Evolutionary conservation across 306 rosid species (phyloP), one percentile per base, ranked within the genome.

Genomic region (Dryas octopetala): DNA sequence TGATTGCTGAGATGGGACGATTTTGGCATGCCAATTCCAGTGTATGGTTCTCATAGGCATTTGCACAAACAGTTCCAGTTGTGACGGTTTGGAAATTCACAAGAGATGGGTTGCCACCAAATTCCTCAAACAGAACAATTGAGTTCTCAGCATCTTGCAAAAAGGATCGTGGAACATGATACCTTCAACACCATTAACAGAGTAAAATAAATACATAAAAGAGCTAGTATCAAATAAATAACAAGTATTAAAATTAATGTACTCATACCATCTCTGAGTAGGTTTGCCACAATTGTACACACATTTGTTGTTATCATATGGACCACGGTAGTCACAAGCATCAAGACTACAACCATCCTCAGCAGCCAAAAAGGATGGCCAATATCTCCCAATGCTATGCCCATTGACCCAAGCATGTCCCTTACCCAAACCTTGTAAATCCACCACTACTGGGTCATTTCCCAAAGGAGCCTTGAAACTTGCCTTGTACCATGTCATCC

Each of bases 401-500:
- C 91, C 93, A 65, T 85, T 89, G 10, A 87, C 84, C 93, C 91
- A 87, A 41, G 89, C 91, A 19, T 68, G 17, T 0, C 91, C 89
- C 66, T 81, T 83, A 0, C 88, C 89, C 46, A 88, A 44, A 0
- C 90, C 89, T 76, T 76, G 83, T 5, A 86, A 49, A 28, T 89
- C 87, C 14, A 85, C 76, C 2, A 58, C 78, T 10, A 89, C 78
- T 9, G 86, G 82, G 16, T 86, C 89, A 3, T 16, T 58, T 3
- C 91, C 87, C 9, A 83, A 32, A 16, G 94, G 94, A 62, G 91
- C 83, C 70, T 87, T 80, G 80, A 89, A 89, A 13, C 7, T 7
- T 84, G 82, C 86, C 91, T 87, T 85, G 74, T 87, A 89, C 95
- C 91, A 87, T 38, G 90, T 89, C 74, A 89, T 58, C 80, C 43